These are phyloP conservation scores for Colletotrichum lini DNA, from an alignment of 2,329 filamentous ascomycete genomes.

Conservation along the genomic window DNA sequence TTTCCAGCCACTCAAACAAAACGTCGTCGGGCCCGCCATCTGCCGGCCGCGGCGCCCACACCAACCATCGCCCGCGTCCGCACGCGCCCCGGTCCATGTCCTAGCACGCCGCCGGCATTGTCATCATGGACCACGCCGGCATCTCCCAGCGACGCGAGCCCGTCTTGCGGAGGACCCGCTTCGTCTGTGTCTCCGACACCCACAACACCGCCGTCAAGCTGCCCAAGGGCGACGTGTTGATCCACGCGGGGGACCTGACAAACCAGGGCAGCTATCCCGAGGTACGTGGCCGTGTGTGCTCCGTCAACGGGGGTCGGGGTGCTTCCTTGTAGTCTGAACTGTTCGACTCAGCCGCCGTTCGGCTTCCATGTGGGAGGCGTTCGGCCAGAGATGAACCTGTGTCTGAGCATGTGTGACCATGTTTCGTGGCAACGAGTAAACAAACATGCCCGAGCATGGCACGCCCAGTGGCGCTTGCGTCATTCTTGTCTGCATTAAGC, in stretches of 20 bases:
- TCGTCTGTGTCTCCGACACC: constrained; percentile 84
- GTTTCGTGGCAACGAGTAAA: constrained; percentile 28
- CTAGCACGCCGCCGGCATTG: background rate
- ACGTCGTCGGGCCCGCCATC: constrained; percentile 4
- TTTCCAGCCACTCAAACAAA: too few relatives aligned
- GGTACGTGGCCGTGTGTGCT: constrained; percentile 49
- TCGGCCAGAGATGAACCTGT: constrained; percentile 20
- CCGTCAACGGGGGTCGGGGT: background rate
- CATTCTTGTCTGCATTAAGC: too few relatives aligned
- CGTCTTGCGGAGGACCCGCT: constrained; percentile 66
- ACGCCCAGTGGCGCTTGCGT: background rate
- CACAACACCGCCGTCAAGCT: constrained; percentile 77
- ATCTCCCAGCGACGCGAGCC: constrained; percentile 10
- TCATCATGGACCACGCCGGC: constrained; percentile 20
- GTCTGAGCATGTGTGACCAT: background rate
- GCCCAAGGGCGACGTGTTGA: constrained; percentile 79
- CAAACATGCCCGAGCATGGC: constrained; percentile 2
- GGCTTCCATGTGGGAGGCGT: constrained; percentile 23
- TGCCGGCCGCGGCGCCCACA: constrained; percentile 1
- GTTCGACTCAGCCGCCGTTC: background rate
- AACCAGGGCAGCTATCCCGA: constrained; percentile 77
- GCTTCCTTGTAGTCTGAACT: constrained; percentile 12
- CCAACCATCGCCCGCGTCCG: background rate
- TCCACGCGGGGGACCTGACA: constrained; percentile 83
- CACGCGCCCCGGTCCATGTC: constrained; percentile 9